Conservation (phyloP, 768 basidiomycete species). For the Wakefieldia striispora region DNA sequence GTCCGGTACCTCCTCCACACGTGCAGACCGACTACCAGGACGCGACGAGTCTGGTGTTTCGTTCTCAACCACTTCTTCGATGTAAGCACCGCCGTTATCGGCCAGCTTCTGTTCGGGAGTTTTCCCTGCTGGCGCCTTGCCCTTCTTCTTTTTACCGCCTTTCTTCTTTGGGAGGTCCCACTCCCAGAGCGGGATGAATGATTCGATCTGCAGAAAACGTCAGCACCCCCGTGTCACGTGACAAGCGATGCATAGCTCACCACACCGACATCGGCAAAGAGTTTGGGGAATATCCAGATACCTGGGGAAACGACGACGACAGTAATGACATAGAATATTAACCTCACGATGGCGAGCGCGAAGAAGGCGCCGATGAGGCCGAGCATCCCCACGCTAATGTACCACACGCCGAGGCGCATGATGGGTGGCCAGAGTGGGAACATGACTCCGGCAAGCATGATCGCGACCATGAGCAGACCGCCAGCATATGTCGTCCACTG, state of each 20-base stretch:
- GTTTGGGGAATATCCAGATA: conserved; percentile 98
- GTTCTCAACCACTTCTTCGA: conserved; percentile 35
- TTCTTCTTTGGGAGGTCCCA: conserved; percentile 87
- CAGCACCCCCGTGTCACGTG: background rate
- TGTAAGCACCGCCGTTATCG: conserved; percentile 38
- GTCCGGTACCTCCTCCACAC: conserved; percentile 46
- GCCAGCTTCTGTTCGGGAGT: conserved; percentile 42
- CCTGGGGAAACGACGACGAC: conserved; percentile 81
- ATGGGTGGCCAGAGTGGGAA: conserved; percentile 97
- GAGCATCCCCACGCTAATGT: conserved; percentile 84
- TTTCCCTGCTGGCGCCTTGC: conserved; percentile 31
- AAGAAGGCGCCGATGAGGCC: conserved; percentile 90
- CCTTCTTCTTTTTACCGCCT: conserved; percentile 63
- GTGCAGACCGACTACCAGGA: conserved; percentile 36
- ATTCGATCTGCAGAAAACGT: conserved; percentile 70
- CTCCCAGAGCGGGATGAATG: conserved; percentile 95
- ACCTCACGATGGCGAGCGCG: conserved; percentile 81
- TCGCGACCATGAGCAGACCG: conserved; percentile 83
- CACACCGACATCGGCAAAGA: conserved; percentile 98
- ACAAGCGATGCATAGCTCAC: conserved; percentile 50
- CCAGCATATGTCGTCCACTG: conserved; percentile 93
- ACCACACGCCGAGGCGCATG: conserved; percentile 94
- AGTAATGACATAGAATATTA: conserved; percentile 95
- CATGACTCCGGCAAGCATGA: conserved; percentile 97
- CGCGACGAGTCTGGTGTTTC: conserved; percentile 35